Conservation (phyloP, 495 filamentous ascomycete species). For the Penicillium canescens region DNA sequence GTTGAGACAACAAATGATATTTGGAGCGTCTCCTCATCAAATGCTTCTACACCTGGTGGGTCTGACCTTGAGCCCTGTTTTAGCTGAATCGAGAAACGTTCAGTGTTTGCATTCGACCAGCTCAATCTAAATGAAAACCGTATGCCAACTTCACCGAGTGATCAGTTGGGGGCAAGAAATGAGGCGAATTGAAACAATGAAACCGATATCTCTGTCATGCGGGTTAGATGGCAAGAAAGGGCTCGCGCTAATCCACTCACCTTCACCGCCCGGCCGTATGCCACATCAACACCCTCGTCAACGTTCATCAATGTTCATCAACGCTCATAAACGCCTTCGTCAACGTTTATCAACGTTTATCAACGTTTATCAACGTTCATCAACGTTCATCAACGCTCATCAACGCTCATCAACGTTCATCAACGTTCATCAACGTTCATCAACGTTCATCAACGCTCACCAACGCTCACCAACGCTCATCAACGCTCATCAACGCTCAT, state of each 20-base stretch:
- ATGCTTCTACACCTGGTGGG: constrained; percentile 1
- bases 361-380: too few relatives aligned
- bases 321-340: too few relatives aligned
- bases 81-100: neutral
- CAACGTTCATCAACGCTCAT: too few relatives aligned
- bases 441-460: too few relatives aligned
- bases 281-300: neutral
- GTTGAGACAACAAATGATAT: neutral
- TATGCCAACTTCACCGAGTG: neutral
- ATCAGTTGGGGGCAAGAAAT: neutral
- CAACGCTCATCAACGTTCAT: too few relatives aligned
- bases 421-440: too few relatives aligned
- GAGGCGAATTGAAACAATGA: too few relatives aligned
- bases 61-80: neutral
- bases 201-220: neutral
- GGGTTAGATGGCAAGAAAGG: neutral
- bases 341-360: too few relatives aligned
- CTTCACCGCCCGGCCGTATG: neutral
- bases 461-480: too few relatives aligned
- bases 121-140: too few relatives aligned
- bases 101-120: constrained; percentile 2
- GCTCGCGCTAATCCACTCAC: neutral
- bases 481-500: too few relatives aligned
- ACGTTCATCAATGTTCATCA: neutral
- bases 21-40: constrained; percentile 1